Evolutionary conservation across 495 filamentous ascomycete species (phyloP), one percentile per base, ranked within the genome.

Genomic region (Neurospora sp.): DNA sequence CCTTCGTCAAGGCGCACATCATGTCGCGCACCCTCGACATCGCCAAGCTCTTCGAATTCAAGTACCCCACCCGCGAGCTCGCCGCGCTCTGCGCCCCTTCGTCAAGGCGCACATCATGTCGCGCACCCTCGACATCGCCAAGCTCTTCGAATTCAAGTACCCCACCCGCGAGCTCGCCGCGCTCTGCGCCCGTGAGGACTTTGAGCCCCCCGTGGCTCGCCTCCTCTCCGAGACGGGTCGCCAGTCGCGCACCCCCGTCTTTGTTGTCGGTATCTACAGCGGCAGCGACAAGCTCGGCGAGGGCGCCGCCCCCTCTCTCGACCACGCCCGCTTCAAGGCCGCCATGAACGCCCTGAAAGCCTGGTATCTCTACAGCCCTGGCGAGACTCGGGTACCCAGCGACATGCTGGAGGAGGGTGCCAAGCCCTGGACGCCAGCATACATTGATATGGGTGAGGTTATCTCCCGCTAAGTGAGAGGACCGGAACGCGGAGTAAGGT

Each of bases 291-390:
- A 93, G 87, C 84, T 99, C 68, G 94, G 96, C 70, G 95, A 98
- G 82, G 96, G 89, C 40, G 84, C 89, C 72, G 96, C 91, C 42
- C 81, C 88, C 69, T 92, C 87, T 82, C 84, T 98, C 72, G 82
- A 92, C 72, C 89, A 93, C 80, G 95, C 92, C 71, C 89, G 92
- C 75, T 85, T 86, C 61, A 86, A 92, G 78, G 96, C 96, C 16
- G 88, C 93, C 48, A 92, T 95, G 68, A 88, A 91, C 70, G 89
- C 95, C 20, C 84, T 99, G 76, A 97, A 97, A 85, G 86, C 88
- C 20, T 99, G 96, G 96, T 99, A 98, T 82, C 85, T 98, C 72
- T 99, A 99, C 82, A 92, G 89, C 80, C 96, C 96, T 12, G 83
- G 84, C 68, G 81, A 83, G 27, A 70, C 89, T 16, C 85, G 87